phyloP scores from a whole-genome alignment of 306 rosid genomes.

The Dalbergia cochinchinensis region DNA sequence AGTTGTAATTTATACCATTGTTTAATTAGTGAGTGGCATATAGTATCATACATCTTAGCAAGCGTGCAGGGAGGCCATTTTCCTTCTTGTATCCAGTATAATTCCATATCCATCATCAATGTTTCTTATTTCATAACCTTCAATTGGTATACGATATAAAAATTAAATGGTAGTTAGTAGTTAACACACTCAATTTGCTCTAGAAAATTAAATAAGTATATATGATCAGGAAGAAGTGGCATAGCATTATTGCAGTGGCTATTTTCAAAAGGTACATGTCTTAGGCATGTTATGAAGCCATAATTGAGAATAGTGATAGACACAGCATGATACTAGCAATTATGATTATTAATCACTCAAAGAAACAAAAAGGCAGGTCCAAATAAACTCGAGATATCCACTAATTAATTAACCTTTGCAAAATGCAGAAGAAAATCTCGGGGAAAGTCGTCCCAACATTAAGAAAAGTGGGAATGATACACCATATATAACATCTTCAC shows the following conservation, averaged over 20 bases:
- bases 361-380: constrained; percentile 35
- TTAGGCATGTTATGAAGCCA: constrained; percentile 72
- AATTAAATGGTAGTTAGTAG: constrained; percentile 28
- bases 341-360: constrained; percentile 44
- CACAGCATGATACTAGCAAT: constrained; percentile 55
- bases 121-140: constrained; percentile 39
- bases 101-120: constrained; percentile 40
- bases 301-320: constrained; percentile 51
- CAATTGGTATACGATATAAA: constrained; percentile 1
- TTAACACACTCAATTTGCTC: constrained; percentile 35
- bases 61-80: constrained; percentile 49
- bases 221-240: constrained; percentile 24
- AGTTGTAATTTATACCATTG: constrained; percentile 17
- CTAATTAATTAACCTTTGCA: neutral
- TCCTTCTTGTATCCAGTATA: constrained; percentile 34
- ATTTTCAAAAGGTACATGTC: constrained; percentile 2
- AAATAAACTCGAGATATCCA: constrained; percentile 17
- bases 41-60: constrained; percentile 48
- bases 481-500: constrained; percentile 53
- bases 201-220: neutral
- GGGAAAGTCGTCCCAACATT: constrained; percentile 43
- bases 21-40: constrained; percentile 49
- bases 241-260: constrained; percentile 33
- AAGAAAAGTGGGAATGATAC: constrained; percentile 46
- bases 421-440: constrained; percentile 39